phyloP scores from a whole-genome alignment of 2,329 filamentous ascomycete species.

The Fusarium begoniae region DNA sequence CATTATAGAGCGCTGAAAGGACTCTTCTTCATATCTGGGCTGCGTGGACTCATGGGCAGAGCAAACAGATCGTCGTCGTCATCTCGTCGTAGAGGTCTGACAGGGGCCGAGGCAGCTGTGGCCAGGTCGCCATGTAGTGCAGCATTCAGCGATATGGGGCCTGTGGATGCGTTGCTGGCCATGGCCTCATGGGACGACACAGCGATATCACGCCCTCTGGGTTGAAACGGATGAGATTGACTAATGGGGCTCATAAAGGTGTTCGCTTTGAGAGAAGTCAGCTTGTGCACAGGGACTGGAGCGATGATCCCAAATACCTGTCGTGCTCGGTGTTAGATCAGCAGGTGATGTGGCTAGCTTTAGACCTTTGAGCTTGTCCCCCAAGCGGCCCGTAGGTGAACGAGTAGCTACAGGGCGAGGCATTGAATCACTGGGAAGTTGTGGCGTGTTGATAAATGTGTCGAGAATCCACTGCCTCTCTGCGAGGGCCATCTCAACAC shows the following conservation, averaged over 20 bases:
- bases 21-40: conserved; percentile 85
- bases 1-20: conserved; percentile 71
- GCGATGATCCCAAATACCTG: conserved; percentile 53
- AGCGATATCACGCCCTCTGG: conserved; percentile 46
- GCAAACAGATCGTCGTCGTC: conserved; percentile 85
- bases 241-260: conserved; percentile 47
- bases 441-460: conserved; percentile 65
- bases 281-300: conserved; percentile 21
- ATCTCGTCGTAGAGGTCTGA: conserved; percentile 35
- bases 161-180: conserved; percentile 32
- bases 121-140: conserved; percentile 40
- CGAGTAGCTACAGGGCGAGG: conserved; percentile 65
- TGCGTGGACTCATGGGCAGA: conserved; percentile 84
- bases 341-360: conserved; percentile 78
- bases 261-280: conserved; percentile 43
- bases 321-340: conserved; percentile 64
- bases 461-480: conserved; percentile 87
- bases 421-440: conserved; percentile 24
- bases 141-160: conserved; percentile 48
- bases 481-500: conserved; percentile 82
- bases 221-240: conserved; percentile 48
- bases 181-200: conserved; percentile 50
- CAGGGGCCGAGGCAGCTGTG: conserved; percentile 24
- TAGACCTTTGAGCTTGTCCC: conserved; percentile 82
- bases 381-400: conserved; percentile 73